Evolutionary conservation across 306 rosid genomes (phyloP).

Genomic region (Betula pendula): DNA sequence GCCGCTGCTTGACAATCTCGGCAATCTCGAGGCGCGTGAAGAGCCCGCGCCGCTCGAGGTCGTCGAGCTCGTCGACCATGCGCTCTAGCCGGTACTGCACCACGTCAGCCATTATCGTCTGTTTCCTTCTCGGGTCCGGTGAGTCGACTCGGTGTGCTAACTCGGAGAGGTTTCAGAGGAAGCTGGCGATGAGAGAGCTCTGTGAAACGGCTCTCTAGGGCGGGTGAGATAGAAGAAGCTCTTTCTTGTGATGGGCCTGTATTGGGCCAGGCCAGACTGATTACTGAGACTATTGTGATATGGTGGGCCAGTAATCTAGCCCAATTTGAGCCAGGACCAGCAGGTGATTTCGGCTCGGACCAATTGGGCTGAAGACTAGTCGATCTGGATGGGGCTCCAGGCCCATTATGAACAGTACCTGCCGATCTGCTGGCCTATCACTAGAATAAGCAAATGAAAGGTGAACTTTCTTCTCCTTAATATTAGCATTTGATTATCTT

Average conservation of each 20-base stretch:
- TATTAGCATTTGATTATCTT: too few species aligned
- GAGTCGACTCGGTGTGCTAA: neutral
- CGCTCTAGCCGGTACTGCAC: constrained; percentile 64
- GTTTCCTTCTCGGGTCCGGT: neutral
- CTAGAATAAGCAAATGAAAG: too few species aligned
- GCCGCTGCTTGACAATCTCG: constrained; percentile 60
- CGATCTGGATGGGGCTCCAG: too few species aligned
- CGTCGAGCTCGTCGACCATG: constrained; percentile 59
- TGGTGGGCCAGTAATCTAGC: neutral
- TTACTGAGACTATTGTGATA: too few species aligned
- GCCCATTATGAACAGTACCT: too few species aligned
- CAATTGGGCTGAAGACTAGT: too few species aligned
- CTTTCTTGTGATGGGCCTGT: neutral
- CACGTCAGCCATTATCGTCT: constrained; percentile 49
- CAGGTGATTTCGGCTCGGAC: too few species aligned
- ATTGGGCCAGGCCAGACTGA: neutral
- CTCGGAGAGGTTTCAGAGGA: neutral
- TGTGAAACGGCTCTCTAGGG: neutral
- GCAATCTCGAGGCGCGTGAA: constrained; percentile 51
- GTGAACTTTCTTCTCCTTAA: too few species aligned
- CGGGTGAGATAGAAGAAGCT: neutral
- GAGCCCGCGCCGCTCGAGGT: constrained; percentile 48
- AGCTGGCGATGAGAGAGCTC: neutral
- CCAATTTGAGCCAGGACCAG: neutral
- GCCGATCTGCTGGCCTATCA: too few species aligned